Conservation (phyloP, 495 filamentous ascomycete genomes). For the Jackrogersella multiformis region DNA sequence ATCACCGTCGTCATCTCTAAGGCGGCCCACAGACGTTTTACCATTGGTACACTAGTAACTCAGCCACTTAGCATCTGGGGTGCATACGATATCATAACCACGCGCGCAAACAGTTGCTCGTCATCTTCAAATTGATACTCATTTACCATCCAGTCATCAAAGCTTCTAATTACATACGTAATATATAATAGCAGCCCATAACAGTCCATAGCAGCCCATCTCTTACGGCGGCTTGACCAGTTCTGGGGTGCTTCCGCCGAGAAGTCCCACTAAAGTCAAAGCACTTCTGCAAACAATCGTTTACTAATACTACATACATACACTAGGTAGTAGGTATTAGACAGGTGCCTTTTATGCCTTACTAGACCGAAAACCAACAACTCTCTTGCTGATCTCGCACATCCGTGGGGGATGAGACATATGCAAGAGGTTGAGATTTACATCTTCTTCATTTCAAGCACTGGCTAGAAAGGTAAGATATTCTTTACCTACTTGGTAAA, state of each 20-base stretch:
- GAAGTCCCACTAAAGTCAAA: conserved; percentile 21
- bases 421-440: neutral
- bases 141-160: too few relatives aligned
- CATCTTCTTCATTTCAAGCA: conserved; percentile 17
- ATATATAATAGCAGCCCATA: too few relatives aligned
- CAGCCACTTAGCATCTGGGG: conserved; percentile 9
- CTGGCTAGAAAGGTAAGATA: neutral
- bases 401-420: conserved; percentile 19
- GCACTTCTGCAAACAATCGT: conserved; percentile 12
- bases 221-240: conserved; percentile 11
- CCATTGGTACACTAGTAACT: conserved; percentile 5
- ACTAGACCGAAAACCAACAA: conserved; percentile 26
- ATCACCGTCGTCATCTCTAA: conserved; percentile 11
- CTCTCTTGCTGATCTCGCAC: conserved; percentile 21
- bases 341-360: too few relatives aligned
- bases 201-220: too few relatives aligned
- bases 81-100: conserved; percentile 1
- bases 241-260: conserved; percentile 18
- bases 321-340: too few relatives aligned
- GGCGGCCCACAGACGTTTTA: conserved; percentile 10
- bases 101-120: conserved; percentile 1
- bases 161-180: too few relatives aligned
- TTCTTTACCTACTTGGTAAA: neutral
- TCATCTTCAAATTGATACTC: conserved; percentile 10
- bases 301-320: too few relatives aligned